Base-by-base conservation (phyloP, 108 stramenopile genomes). In the Skeletonema potamos region DNA sequence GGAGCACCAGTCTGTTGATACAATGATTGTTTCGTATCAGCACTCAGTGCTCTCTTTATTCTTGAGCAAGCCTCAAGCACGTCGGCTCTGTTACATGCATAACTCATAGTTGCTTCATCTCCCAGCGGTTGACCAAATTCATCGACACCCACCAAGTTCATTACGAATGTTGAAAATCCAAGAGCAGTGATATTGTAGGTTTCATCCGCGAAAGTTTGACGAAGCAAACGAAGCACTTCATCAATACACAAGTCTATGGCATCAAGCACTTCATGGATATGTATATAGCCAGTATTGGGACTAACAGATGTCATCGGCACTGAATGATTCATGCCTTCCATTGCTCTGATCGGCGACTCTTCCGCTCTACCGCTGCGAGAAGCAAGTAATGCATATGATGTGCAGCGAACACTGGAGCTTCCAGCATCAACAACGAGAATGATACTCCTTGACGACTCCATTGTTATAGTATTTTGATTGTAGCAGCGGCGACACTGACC, bases 131-230 rank as follows among this genome's bases (percentile, higher is more conserved):
- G 46, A 18, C 87, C 87, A 24, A 46, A 34, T 0, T 61, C 43
- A 62, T 89, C 77, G 1, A 92, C 70, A 8, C 85, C 93, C 9
- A 92, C 51, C 32, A 94, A 57, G 65, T 94, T 94, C 93, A 94
- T 94, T 9, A 89, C 90, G 79, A 94, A 92, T 27, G 83, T 69
- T n/a, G 88, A 85, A 68, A 94, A 90, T 44, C 90, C 90, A 54
- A 94, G 63, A 8, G 81, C 89, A 8, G 82, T 82, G 1, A 94
- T 73, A 58, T 72, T 57, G 64, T 80, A 81, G 26, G 15, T n/a
- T 41, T 58, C 11, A 27, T 63, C 36, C 28, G 20, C 11, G 30
- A 66, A 51, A 54, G 13, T 54, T 37, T 62, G 46, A 27, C 82
- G 78, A 12, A 87, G 55, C 36, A 51, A 20, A 13, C 33, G 30